A percentile compares a stretch with the other conserved stretches of the same genome.
Conservation (phyloP, 2,329 filamentous ascomycete genomes). For the Trichoderma guizhouense region DNA sequence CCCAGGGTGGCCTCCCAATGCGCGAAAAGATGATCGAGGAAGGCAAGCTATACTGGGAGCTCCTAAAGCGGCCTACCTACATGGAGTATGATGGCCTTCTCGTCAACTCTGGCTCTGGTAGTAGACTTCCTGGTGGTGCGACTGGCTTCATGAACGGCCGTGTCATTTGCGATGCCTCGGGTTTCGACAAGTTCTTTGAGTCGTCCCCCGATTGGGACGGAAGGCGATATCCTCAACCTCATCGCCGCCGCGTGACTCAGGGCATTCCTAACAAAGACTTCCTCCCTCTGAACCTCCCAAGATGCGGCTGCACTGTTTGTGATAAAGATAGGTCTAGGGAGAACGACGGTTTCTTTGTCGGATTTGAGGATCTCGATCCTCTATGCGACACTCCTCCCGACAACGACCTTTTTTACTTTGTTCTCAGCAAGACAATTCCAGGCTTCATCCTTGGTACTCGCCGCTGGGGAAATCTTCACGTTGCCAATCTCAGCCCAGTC, state of each 20-base stretch:
- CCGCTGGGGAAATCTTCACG: slow-evolving; percentile 43
- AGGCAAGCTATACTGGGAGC: slow-evolving; percentile 46
- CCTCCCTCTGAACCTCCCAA: slow-evolving; percentile 40
- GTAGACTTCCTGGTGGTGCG: slow-evolving; percentile 28
- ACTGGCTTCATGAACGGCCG: slow-evolving; percentile 39
- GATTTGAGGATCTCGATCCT: slow-evolving; percentile 42
- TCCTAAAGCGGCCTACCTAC: slow-evolving; percentile 44
- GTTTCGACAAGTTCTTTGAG: slow-evolving; percentile 36
- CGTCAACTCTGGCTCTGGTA: slow-evolving; percentile 30
- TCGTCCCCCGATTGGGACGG: slow-evolving; percentile 26
- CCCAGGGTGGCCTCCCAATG: slow-evolving; percentile 33
- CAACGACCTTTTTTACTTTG: slow-evolving; percentile 43
- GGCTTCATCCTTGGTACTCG: slow-evolving; percentile 46
- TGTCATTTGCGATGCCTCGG: slow-evolving; percentile 43
- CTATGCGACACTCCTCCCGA: slow-evolving; percentile 34
- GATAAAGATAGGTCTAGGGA: slow-evolving; percentile 21
- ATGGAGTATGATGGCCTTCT: slow-evolving; percentile 46
- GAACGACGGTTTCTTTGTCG: slow-evolving; percentile 33
- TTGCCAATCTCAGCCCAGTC: slow-evolving; percentile 39
- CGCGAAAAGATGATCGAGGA: slow-evolving; percentile 38
- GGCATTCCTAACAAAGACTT: slow-evolving; percentile 29
- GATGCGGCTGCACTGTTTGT: slow-evolving; percentile 43
- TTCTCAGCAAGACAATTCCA: slow-evolving; percentile 43
- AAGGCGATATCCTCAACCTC: slow-evolving; percentile 7
- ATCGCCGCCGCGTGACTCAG: slow-evolving; percentile 5